Evolutionary conservation across 805 yeast genomes (phyloP).

Genomic region (Metschnikowia lachancei): DNA sequence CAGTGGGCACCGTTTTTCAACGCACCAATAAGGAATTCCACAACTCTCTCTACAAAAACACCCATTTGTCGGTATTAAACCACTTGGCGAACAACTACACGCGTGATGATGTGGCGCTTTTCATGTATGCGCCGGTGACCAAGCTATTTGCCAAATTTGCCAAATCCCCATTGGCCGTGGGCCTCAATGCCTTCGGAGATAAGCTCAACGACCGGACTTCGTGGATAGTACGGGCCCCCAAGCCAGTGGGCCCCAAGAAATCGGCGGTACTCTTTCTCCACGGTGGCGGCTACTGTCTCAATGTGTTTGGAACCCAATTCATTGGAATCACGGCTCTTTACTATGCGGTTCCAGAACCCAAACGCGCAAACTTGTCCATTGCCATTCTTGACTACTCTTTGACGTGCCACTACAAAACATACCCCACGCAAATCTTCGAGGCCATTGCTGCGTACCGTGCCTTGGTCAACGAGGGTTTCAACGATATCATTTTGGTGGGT

Average conservation of each 20-base stretch:
- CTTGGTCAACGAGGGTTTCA: constrained; percentile 13
- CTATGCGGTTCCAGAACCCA: constrained; percentile 20
- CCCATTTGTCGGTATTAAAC: constrained; percentile 26
- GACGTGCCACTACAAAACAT: constrained; percentile 21
- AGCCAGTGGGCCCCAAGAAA: constrained; percentile 8
- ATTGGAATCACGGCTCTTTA: constrained; percentile 25
- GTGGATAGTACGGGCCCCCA: constrained; percentile 17
- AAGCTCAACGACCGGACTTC: constrained; percentile 13
- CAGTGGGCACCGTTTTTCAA: constrained; percentile 32
- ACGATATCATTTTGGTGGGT: constrained; percentile 16
- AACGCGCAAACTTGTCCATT: constrained; percentile 19
- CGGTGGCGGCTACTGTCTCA: constrained; percentile 28
- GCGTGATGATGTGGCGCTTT: constrained; percentile 22
- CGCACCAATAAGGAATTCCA: constrained; percentile 29
- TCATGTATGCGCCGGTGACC: constrained; percentile 25
- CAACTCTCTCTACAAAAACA: constrained; percentile 29
- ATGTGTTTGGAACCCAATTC: constrained; percentile 24
- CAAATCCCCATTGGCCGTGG: constrained; percentile 14
- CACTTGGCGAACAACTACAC: constrained; percentile 27
- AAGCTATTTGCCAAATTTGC: constrained; percentile 17
- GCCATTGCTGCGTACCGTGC: constrained; percentile 19
- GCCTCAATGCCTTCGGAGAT: constrained; percentile 18
- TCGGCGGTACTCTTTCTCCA: constrained; percentile 24
- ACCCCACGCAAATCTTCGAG: constrained; percentile 28
- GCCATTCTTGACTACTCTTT: constrained; percentile 26